Evolutionary conservation across 169 alveolate species (phyloP).

Genomic region (Cryptosporidium baileyi): DNA sequence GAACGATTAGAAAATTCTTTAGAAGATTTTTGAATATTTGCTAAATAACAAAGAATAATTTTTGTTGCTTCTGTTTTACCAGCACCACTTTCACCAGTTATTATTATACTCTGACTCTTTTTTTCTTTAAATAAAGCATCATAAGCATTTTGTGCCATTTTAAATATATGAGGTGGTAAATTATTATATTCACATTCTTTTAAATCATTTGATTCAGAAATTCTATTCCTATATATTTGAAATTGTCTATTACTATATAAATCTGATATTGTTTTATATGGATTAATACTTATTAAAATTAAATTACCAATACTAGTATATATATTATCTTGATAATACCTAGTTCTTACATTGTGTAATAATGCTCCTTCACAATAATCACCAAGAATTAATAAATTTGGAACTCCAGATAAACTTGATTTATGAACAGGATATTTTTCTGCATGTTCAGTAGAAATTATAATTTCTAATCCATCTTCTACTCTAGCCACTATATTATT

Average conservation of each 20-base stretch:
- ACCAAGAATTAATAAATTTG: conserved; percentile 80
- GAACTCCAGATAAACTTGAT: conserved; percentile 77
- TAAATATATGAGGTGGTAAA: conserved; percentile 86
- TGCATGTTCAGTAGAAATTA: conserved; percentile 23
- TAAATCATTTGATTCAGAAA: not conserved
- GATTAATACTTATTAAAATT: conserved; percentile 86
- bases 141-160: conserved; percentile 85
- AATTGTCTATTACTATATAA: conserved; percentile 29
- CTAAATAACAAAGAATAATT: conserved; percentile 83
- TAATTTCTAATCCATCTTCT: conserved; percentile 55
- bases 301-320: conserved; percentile 87
- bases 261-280: conserved; percentile 74
- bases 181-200: not conserved
- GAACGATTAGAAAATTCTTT: not conserved
- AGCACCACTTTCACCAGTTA: conserved; percentile 94
- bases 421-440: conserved; percentile 40
- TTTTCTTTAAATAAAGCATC: conserved; percentile 80
- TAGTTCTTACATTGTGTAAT: conserved; percentile 80
- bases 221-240: conserved; percentile 33
- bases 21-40: conserved; percentile 72
- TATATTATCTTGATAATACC: conserved; percentile 78
- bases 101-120: conserved; percentile 87
- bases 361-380: conserved; percentile 87
- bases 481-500: conserved; percentile 30
- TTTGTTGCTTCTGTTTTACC: conserved; percentile 93